phyloP scores from a whole-genome alignment of 179 eudicot species.

The Beta lomatogona region DNA sequence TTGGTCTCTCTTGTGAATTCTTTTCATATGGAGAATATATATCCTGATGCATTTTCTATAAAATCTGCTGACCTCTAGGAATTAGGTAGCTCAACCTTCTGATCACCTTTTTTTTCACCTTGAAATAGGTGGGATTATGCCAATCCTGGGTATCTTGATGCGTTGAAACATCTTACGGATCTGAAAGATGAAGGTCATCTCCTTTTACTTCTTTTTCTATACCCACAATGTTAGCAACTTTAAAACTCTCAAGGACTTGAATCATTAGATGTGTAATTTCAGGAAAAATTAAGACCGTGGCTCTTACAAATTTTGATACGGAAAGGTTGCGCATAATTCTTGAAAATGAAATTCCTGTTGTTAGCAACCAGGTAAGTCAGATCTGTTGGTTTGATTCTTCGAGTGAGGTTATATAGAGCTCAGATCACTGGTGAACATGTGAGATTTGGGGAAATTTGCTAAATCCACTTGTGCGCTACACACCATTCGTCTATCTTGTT shows the following conservation, averaged over 20 bases:
- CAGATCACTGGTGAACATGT: no score
- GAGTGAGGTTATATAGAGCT: not conserved
- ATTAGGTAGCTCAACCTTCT: not conserved
- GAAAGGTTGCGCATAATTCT: conserved; percentile 76
- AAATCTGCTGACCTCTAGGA: not conserved
- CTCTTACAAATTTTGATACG: conserved; percentile 94
- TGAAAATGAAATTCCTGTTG: conserved; percentile 87
- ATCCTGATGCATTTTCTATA: not conserved
- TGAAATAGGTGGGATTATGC: conserved; percentile 95
- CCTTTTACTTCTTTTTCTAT: not conserved
- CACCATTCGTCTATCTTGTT: no score
- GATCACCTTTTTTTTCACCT: conserved; percentile 9
- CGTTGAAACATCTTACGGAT: conserved; percentile 95
- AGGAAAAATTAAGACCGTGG: conserved; percentile 96
- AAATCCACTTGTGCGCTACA: no score
- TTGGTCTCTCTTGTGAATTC: not conserved
- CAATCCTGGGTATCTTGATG: conserved; percentile 93
- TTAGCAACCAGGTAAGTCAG: conserved; percentile 79
- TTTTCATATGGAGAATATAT: not conserved
- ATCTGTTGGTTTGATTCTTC: not conserved
- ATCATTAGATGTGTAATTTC: conserved; percentile 32
- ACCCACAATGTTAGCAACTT: not conserved
- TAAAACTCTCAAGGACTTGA: not conserved
- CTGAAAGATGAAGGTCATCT: conserved; percentile 84
- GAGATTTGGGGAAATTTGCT: no score